Conservation (phyloP, 768 basidiomycete species). For the Trametes gibbosa region DNA sequence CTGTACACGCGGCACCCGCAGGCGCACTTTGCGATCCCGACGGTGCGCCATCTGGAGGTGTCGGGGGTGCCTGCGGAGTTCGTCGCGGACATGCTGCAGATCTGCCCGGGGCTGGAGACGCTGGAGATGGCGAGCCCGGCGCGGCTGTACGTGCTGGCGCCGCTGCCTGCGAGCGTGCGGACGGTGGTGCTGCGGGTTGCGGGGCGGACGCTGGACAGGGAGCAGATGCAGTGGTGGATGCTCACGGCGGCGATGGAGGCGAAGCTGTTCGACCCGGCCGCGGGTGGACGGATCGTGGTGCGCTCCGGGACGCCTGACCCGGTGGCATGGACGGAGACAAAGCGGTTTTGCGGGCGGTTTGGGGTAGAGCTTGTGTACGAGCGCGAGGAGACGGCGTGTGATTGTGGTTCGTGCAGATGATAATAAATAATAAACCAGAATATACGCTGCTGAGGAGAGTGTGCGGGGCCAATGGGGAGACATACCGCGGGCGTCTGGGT, state of each 20-base stretch:
- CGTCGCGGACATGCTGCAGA: constrained; percentile 16
- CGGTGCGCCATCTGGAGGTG: constrained; percentile 22
- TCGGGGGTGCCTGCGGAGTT: constrained; percentile 15
- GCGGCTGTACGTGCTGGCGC: constrained; percentile 12
- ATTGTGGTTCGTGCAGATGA: not conserved
- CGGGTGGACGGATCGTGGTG: constrained; percentile 5
- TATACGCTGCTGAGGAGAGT: no score
- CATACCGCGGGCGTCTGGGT: not conserved
- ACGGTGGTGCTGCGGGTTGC: constrained; percentile 15
- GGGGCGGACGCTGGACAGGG: not conserved
- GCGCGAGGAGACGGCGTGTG: constrained; percentile 3
- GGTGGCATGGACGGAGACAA: not conserved
- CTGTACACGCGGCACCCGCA: constrained; percentile 12
- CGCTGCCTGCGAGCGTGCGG: constrained; percentile 13
- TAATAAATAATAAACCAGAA: no score
- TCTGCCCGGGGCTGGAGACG: constrained; percentile 17
- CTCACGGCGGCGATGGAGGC: constrained; percentile 10
- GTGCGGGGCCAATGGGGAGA: constrained; percentile 5
- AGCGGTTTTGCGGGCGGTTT: constrained; percentile 4
- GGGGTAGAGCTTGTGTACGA: constrained; percentile 12
- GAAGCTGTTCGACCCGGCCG: constrained; percentile 6
- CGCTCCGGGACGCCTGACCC: constrained; percentile 18
- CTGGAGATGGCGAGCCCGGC: constrained; percentile 9
- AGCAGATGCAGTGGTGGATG: constrained; percentile 17
- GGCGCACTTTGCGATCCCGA: constrained; percentile 37